Base-by-base conservation (phyloP, 805 yeast genomes). In the Pichia thaimueangensis region DNA sequence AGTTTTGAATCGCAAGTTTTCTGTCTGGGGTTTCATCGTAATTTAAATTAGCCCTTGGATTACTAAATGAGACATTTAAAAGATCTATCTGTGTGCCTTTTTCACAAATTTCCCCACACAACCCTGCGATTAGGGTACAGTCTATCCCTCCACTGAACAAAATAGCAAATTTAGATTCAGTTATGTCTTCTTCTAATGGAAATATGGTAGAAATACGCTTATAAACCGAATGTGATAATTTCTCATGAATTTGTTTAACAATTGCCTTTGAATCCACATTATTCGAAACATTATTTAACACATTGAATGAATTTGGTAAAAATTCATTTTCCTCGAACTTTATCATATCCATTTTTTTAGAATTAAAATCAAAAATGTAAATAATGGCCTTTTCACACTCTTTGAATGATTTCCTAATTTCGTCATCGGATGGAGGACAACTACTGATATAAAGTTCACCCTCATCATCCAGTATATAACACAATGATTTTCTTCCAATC, bases 71-170 rank as follows among this genome's bases (percentile, higher is more conserved):
- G 5, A 93, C 98, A 45, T 89, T 91, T 12, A 93, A 55, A n/a
- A 93, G 67, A 57, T 91, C 96, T 8, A 93, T 71, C 1, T 48
- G 43, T n/a, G 63, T 54, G 29, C 60, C 56, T 3, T 15, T 20
- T 30, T 35, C 43, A 16, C 58, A 65, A 50, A 44, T 58, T 47
- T 43, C 63, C 4, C 60, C 74, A 35, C 69, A 62, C 4, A 82
- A 37, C 0, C 79, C 76, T 0, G 94, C 88, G 20, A 93, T 55
- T 0, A 91, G 62, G 0, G 97, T 82, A 59, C 98, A 93, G 56
- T 93, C 99, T 4, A 93, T 67, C 0, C 99, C 99, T 2, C 99
- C 99, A 34, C 96, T 86, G 56, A 89, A 93, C 25, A 93, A 62
- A 0, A 93, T 67, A 0, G 84, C 83, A 33, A 80, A 61, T 6